phyloP scores from a whole-genome alignment of 1,284 basidiomycete genomes.

The Amylostereum areolatum region DNA sequence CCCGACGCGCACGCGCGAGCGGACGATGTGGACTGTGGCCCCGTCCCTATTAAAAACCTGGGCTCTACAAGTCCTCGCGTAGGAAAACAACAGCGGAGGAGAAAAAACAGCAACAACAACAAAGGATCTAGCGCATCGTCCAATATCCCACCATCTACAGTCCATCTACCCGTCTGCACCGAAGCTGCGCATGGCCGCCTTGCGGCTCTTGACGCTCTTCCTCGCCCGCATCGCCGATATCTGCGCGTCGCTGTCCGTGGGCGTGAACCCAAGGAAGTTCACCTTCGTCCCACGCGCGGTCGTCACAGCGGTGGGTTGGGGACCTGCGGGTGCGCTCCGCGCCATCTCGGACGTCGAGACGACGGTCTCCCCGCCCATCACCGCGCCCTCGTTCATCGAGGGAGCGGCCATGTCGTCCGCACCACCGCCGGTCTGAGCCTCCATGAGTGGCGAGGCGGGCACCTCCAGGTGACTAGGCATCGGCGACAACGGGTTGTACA shows the following conservation, averaged over 20 bases:
- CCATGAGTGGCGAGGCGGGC: conserved; percentile 12
- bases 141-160: no score
- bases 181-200: conserved; percentile 37
- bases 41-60: no score
- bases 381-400: conserved; percentile 8
- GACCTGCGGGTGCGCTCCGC: no score
- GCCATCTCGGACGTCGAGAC: no score
- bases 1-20: no score
- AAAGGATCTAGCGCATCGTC: no score
- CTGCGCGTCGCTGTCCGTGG: conserved; percentile 15
- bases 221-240: conserved; percentile 35
- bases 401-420: conserved; percentile 9
- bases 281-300: no score
- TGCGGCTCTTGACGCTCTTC: conserved; percentile 39
- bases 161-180: conserved; percentile 21
- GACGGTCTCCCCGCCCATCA: conserved; percentile 7
- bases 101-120: no score
- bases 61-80: no score
- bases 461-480: conserved; percentile 3
- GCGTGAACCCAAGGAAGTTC: conserved; percentile 5
- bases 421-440: conserved; percentile 12
- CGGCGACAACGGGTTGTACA: conserved; percentile 19
- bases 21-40: no score
- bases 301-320: no score
- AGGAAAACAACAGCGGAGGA: no score